Evolutionary conservation across 208 protist genomes (phyloP).

Genomic region (Eutreptiella sp.): DNA sequence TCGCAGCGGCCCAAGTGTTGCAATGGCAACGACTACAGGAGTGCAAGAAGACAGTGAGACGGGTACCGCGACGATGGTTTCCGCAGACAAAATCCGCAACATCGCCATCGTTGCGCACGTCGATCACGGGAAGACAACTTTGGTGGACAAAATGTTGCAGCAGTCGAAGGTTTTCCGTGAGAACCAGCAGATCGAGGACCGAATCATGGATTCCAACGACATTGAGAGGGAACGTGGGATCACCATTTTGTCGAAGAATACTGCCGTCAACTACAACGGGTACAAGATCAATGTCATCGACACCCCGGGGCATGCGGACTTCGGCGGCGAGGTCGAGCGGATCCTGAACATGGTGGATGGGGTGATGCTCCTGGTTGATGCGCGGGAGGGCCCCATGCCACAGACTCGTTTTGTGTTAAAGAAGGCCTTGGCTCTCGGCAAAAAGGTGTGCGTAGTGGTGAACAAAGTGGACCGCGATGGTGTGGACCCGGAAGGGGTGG

Average conservation of each 20-base stretch:
- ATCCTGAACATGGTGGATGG: conserved; percentile 94
- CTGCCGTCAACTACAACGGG: conserved; percentile 65
- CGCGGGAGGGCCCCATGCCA: conserved; percentile 89
- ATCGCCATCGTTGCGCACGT: conserved; percentile 94
- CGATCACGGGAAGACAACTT: conserved; percentile 94
- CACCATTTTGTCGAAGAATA: conserved; percentile 95
- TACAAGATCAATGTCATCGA: conserved; percentile 93
- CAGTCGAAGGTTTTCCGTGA: conserved; percentile 71
- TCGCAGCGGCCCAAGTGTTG: too few species aligned
- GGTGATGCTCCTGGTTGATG: conserved; percentile 88
- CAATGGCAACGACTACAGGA: too few species aligned
- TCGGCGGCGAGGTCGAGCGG: conserved; percentile 95
- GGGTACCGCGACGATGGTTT: too few species aligned
- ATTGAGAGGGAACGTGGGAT: conserved; percentile 93
- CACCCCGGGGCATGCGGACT: conserved; percentile 95
- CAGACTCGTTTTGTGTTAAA: conserved; percentile 95
- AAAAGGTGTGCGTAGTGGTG: conserved; percentile 92
- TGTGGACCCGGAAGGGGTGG: conserved; percentile 73
- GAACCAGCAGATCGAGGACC: conserved; percentile 65
- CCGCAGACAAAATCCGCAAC: conserved; percentile 88
- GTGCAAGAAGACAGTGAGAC: too few species aligned
- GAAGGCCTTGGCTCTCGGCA: conserved; percentile 85
- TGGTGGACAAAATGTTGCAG: conserved; percentile 89
- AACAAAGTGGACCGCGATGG: conserved; percentile 98
- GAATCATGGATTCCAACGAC: conserved; percentile 93